These are phyloP conservation scores for Vitellaria paradoxa DNA, from an alignment of 179 eudicot genomes.

Conservation along the genomic window DNA sequence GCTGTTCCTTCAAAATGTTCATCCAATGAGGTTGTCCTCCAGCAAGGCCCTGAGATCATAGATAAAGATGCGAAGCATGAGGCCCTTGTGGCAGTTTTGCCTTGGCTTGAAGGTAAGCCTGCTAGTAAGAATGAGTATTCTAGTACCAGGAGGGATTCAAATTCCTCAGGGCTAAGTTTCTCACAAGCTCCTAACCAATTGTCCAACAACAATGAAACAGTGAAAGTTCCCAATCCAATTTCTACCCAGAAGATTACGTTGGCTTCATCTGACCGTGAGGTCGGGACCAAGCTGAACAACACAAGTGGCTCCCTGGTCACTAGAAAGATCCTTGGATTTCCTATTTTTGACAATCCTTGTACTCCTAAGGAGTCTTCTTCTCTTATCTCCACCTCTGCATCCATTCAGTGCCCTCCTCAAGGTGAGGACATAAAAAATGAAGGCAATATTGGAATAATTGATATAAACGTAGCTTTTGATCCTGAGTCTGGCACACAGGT, in stretches of 20 bases:
- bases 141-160: conserved; percentile 26
- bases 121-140: conserved; percentile 27
- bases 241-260: conserved; percentile 23
- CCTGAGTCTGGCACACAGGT: conserved; percentile 31
- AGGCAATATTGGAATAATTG: conserved; percentile 46
- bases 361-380: conserved; percentile 36
- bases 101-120: conserved; percentile 66
- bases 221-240: conserved; percentile 22
- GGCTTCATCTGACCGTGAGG: conserved; percentile 30
- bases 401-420: conserved; percentile 21
- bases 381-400: conserved; percentile 28
- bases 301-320: conserved; percentile 18
- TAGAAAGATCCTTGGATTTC: conserved; percentile 62
- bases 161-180: conserved; percentile 20
- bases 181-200: conserved; percentile 21
- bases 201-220: conserved; percentile 13
- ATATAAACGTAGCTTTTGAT: conserved; percentile 78
- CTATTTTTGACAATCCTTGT: conserved; percentile 48
- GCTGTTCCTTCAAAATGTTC: conserved; percentile 40
- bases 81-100: conserved; percentile 39
- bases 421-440: conserved; percentile 28
- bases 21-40: conserved; percentile 21
- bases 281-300: conserved; percentile 24
- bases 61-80: conserved; percentile 34
- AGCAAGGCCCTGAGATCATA: conserved; percentile 17